Percentiles rank a stretch among this genome's conserved stretches.
Conservation (phyloP, 805 yeast genomes). For the Saccharomycopsis capsularis region DNA sequence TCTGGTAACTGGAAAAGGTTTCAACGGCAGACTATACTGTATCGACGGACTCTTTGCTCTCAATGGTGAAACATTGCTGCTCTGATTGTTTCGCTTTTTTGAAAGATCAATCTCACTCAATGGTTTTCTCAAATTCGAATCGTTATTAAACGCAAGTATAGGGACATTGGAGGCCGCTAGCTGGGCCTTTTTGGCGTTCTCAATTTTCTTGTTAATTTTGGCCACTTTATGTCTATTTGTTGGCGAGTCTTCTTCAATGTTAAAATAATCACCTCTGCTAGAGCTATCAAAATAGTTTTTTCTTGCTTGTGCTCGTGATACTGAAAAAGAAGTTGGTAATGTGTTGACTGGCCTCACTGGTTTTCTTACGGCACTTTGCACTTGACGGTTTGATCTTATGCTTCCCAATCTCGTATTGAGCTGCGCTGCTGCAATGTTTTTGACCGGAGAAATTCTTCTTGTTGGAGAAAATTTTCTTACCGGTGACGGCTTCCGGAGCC, state of each 20-base stretch:
- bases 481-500: not conserved
- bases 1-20: not conserved
- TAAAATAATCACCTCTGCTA: not conserved
- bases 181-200: no score
- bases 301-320: not conserved
- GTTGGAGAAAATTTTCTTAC: not conserved
- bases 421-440: not conserved
- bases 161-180: no score
- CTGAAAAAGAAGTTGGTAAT: not conserved
- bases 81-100: not conserved
- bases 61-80: not conserved
- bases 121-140: not conserved
- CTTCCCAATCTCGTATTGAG: not conserved
- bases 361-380: not conserved
- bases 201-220: not conserved
- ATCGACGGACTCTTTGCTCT: conserved; percentile 1
- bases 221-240: not conserved
- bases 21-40: conserved; percentile 1
- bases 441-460: not conserved
- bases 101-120: not conserved
- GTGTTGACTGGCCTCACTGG: not conserved
- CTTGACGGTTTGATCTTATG: conserved; percentile 6
- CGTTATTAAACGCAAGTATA: not conserved
- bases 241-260: conserved; percentile 4
- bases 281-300: not conserved